Evolutionary conservation across 2,329 filamentous ascomycete species (phyloP).

Genomic region (Xylaria sp.): DNA sequence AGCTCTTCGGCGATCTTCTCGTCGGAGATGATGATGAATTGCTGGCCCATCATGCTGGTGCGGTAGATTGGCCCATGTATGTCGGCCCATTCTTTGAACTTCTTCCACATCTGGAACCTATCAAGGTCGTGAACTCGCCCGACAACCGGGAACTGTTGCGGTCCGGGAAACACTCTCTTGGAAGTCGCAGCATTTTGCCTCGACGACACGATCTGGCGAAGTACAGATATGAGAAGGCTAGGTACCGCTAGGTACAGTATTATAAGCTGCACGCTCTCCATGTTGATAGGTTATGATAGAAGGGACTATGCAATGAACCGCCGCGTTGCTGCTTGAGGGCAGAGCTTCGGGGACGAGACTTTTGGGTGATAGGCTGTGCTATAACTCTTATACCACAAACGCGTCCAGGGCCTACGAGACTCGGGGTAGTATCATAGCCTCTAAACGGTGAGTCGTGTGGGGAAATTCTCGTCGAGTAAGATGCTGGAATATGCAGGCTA

Average conservation of each 20-base stretch:
- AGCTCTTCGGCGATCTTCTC: constrained; percentile 62
- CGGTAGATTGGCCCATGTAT: constrained; percentile 49
- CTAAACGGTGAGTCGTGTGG: constrained; percentile 15
- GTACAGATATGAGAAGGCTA: constrained; percentile 55
- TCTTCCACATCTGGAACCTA: constrained; percentile 60
- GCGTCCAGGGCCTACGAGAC: neutral
- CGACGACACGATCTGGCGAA: constrained; percentile 55
- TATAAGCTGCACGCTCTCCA: constrained; percentile 55
- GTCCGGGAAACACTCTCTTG: constrained; percentile 56
- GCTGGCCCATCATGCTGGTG: constrained; percentile 50
- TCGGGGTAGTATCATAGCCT: constrained; percentile 12
- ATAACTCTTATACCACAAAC: constrained; percentile 31
- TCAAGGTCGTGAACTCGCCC: constrained; percentile 62
- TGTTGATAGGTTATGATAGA: constrained; percentile 36
- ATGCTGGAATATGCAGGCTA: constrained; percentile 17
- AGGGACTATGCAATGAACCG: constrained; percentile 3
- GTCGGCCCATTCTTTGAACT: constrained; percentile 55
- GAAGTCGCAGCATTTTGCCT: constrained; percentile 43
- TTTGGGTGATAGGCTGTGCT: neutral
- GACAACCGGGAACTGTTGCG: constrained; percentile 59
- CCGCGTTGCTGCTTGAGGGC: constrained; percentile 5
- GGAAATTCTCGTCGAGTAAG: constrained; percentile 12
- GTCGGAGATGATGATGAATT: constrained; percentile 57
- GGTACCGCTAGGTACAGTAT: constrained; percentile 60
- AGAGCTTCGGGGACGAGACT: constrained; percentile 7